Evolutionary conservation across 345 rosid genomes (phyloP).

Genomic region (Eucalyptus marginata): DNA sequence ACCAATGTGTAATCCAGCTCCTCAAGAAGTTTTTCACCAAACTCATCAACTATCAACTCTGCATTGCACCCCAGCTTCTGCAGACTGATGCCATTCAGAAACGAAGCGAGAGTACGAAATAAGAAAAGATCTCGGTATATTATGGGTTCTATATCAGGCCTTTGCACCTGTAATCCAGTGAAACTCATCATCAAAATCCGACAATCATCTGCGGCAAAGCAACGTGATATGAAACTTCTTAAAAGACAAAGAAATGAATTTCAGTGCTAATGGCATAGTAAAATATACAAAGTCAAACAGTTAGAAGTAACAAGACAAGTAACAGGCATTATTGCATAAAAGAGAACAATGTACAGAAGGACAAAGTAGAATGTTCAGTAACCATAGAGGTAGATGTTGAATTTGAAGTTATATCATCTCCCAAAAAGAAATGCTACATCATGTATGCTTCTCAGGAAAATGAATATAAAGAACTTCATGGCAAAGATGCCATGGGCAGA

Average conservation of each 20-base stretch:
- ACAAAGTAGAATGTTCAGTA: neutral
- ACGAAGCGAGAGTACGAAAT: conserved; percentile 89
- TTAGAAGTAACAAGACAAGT: neutral
- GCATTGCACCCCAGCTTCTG: conserved; percentile 95
- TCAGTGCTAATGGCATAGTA: neutral
- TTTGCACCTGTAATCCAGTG: conserved; percentile 57
- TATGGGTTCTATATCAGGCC: conserved; percentile 90
- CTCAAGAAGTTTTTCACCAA: conserved; percentile 96
- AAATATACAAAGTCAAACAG: neutral
- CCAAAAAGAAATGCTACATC: neutral
- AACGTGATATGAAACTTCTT: neutral
- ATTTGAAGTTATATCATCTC: neutral
- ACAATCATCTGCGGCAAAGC: neutral
- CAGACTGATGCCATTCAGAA: conserved; percentile 79
- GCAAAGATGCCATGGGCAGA: neutral
- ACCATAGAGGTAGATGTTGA: neutral
- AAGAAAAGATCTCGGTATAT: conserved; percentile 93
- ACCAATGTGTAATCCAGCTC: conserved; percentile 99
- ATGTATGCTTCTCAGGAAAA: neutral
- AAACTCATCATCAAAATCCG: neutral
- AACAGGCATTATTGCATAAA: neutral
- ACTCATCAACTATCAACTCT: conserved; percentile 93
- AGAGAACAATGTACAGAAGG: neutral
- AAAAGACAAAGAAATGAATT: neutral
- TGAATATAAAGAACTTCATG: neutral